Conservation (phyloP, 2,329 filamentous ascomycete genomes). For the Fusarium palustre region DNA sequence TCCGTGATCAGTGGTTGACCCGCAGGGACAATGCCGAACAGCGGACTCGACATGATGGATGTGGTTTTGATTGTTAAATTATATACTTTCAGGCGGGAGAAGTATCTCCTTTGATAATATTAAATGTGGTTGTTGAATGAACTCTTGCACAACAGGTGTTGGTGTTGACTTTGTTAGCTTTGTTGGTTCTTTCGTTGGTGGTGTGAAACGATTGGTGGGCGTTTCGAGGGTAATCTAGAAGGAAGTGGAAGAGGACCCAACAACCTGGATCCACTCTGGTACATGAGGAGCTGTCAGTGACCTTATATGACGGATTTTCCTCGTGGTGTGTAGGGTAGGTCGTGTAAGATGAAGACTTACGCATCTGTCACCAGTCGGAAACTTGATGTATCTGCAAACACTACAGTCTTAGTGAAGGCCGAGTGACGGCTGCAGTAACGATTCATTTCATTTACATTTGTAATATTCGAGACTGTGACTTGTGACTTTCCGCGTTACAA, state of each 20-base stretch:
- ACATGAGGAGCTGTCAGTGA: conserved; percentile 13
- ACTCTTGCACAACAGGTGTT: conserved; percentile 13
- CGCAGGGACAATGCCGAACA: conserved; percentile 71
- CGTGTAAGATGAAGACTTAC: neutral
- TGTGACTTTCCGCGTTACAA: too few relatives aligned
- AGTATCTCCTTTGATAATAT: neutral
- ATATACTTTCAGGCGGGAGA: neutral
- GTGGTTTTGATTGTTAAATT: neutral
- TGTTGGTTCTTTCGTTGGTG: conserved; percentile 25
- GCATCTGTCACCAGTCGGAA: neutral
- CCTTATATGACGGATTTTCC: conserved; percentile 15
- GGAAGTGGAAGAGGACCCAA: conserved; percentile 25
- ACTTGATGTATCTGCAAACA: neutral
- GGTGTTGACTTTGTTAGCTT: conserved; percentile 27
- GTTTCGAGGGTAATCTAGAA: conserved; percentile 38
- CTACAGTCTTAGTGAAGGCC: neutral
- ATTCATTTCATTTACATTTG: neutral
- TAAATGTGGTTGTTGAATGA: neutral
- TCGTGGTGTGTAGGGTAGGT: conserved; percentile 27
- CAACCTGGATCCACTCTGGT: neutral
- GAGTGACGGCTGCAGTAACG: neutral
- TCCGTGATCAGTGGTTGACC: conserved; percentile 68
- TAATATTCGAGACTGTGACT: neutral
- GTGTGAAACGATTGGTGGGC: conserved; percentile 40
- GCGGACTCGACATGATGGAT: conserved; percentile 47